Conservation (phyloP, 441 rosid species). For the Pelargonium fulgidum region DNA sequence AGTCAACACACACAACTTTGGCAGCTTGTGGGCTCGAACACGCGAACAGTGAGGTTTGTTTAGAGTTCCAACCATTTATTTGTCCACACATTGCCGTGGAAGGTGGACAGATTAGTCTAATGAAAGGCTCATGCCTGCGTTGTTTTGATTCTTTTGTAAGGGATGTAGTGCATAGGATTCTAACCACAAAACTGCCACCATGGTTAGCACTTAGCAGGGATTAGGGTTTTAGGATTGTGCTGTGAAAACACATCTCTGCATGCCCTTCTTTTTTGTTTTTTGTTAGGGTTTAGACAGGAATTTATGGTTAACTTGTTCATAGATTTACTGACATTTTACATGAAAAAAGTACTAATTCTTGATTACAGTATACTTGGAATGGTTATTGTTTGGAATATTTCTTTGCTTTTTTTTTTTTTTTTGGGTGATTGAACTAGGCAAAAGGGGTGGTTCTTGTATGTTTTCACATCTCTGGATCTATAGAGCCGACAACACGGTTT, state of each 20-base stretch:
- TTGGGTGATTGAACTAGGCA: not conserved
- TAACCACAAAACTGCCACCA: conserved; percentile 63
- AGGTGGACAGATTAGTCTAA: conserved; percentile 52
- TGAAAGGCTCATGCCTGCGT: conserved; percentile 74
- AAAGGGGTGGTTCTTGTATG: no score
- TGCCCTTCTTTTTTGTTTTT: conserved; percentile 3
- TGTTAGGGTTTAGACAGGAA: conserved; percentile 33
- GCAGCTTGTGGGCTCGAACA: conserved; percentile 88
- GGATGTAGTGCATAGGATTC: conserved; percentile 71
- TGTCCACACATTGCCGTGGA: conserved; percentile 52
- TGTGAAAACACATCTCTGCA: conserved; percentile 12
- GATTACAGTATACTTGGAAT: conserved; percentile 21
- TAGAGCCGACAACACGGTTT: no score
- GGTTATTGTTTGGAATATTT: conserved; percentile 18
- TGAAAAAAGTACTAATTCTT: conserved; percentile 34
- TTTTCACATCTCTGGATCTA: no score
- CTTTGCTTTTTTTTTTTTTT: not conserved
- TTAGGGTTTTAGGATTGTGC: conserved; percentile 41
- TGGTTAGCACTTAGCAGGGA: conserved; percentile 70
- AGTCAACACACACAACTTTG: conserved; percentile 70
- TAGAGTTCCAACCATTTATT: conserved; percentile 40
- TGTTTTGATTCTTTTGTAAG: conserved; percentile 69
- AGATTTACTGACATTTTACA: conserved; percentile 31
- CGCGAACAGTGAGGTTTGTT: conserved; percentile 52
- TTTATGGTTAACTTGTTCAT: conserved; percentile 36